A percentile compares a stretch with the other conserved stretches of the same genome.
phyloP scores from a whole-genome alignment of 2,329 filamentous ascomycete species.

The Chrysosporium keratinophilum region DNA sequence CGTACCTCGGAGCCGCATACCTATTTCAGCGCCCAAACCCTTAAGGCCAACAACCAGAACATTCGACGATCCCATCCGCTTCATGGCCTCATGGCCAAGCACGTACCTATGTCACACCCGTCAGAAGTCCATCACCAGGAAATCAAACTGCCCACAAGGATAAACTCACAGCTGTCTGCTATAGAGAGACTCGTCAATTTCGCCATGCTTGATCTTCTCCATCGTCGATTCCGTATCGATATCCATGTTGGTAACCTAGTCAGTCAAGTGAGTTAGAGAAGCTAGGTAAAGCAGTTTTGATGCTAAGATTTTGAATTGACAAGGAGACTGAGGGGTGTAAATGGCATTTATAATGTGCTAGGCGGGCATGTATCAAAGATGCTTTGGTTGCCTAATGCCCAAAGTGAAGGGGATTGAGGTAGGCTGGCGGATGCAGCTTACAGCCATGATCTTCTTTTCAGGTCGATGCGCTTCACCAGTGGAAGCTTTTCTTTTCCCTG shows the following conservation, averaged over 20 bases:
- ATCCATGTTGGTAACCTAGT: constrained; percentile 50
- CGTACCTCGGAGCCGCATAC: constrained; percentile 25
- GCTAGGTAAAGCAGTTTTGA: constrained; percentile 12
- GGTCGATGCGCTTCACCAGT: constrained; percentile 33
- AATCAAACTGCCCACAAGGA: background rate
- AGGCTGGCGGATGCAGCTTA: constrained; percentile 23
- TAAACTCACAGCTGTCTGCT: constrained; percentile 49
- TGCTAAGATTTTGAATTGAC: background rate
- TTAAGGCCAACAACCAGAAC: constrained; percentile 85
- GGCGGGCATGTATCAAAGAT: background rate
- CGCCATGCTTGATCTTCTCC: constrained; percentile 52
- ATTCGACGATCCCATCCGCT: constrained; percentile 95
- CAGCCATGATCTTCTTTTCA: constrained; percentile 46
- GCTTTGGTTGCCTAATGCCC: constrained; percentile 6
- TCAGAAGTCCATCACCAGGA: constrained; percentile 13
- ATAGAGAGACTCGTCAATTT: constrained; percentile 59
- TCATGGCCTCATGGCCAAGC: constrained; percentile 79
- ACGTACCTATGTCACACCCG: constrained; percentile 43
- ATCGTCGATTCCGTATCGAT: constrained; percentile 49
- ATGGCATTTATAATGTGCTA: constrained; percentile 4
- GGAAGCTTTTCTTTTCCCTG: constrained; percentile 17
- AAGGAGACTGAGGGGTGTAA: background rate
- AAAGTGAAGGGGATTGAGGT: constrained; percentile 2
- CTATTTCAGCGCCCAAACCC: constrained; percentile 88
- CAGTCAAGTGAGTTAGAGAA: constrained; percentile 3